Evolutionary conservation across 192 early-diverging fungal genomes (phyloP), one percentile per base, ranked within the genome.

Genomic region (Funneliformis geosporum): DNA sequence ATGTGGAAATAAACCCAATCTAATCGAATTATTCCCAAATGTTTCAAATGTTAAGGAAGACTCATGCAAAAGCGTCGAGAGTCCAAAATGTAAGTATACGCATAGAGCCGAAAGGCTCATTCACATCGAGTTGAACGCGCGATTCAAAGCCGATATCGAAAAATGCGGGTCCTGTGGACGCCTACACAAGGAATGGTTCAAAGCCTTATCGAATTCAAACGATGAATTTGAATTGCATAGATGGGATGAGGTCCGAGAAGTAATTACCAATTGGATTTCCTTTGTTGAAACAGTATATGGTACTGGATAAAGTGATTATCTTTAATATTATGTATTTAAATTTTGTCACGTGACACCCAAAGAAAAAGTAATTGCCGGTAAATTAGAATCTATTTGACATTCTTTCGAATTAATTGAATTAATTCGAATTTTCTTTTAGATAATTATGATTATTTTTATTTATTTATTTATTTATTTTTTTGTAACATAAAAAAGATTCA

Each of bases 1-100:
- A 71, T 88, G 87, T 60, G 87, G 85, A 5, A 84, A 83, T 5
- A 80, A 79, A 6, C 87, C 87, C 23, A 38, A 69, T 16, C 40
- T 88, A 60, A 80, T 88, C 18, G 87, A 88, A 60, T 75, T 79
- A 47, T 88, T 88, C 66, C 87, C 87, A 5, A 72, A 84, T 23
- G 44, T 67, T 43, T 83, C 61, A 72, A 80, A 27, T 68, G 80
- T 60, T 62, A 73, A 82, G 47, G 40, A 81, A 14, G 28, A 64
- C 2, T 79, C 81, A 16, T 61, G 75, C 16, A 60, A 33, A 5
- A 66, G 72, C 2, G 76, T 55, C 23, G 60, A 62, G 18, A 73
- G 65, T 11, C 50, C 80, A 3, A 81, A 80, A 76, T 86, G 85
- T 44, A 79, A 83, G n/a, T 83, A 86, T 42, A 76, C 84, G 2